A percentile compares a stretch with the other conserved stretches of the same genome.
These are phyloP conservation scores for Calonectria montana DNA, from an alignment of 2,329 filamentous ascomycete species.

Conservation along the genomic window DNA sequence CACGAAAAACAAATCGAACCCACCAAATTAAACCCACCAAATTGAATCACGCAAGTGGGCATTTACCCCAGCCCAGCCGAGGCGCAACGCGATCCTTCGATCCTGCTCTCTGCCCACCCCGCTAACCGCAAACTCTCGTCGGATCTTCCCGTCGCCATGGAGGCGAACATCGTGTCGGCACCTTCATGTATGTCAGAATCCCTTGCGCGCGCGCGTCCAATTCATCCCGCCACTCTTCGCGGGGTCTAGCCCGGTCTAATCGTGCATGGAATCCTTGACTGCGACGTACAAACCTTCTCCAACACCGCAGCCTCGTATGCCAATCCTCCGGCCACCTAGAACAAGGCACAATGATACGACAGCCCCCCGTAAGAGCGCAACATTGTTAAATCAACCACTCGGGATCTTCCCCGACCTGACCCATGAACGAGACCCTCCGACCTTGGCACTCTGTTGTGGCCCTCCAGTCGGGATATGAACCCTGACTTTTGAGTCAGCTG, in stretches of 20 bases:
- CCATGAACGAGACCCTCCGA: not conserved
- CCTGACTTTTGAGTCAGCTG: not conserved
- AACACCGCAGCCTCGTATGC: constrained; percentile 5
- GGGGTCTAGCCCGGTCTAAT: not conserved
- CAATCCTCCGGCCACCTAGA: constrained; percentile 10
- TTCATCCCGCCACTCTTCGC: not conserved
- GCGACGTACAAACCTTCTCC: constrained; percentile 6
- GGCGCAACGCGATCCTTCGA: constrained; percentile 3
- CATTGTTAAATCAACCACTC: constrained; percentile 1
- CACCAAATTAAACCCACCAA: not conserved
- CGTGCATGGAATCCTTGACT: constrained; percentile 7
- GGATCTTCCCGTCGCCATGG: constrained; percentile 11
- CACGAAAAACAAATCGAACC: not conserved
- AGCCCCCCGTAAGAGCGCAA: not conserved
- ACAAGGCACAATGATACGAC: constrained; percentile 4
- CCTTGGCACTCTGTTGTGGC: not conserved
- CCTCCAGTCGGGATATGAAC: not conserved
- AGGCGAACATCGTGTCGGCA: constrained; percentile 1
- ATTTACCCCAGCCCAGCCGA: constrained; percentile 11
- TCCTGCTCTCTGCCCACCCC: constrained; percentile 12
- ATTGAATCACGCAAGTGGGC: not conserved
- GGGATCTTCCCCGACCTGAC: constrained; percentile 3
- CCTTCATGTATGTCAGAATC: constrained; percentile 14
- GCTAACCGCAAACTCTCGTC: constrained; percentile 16
- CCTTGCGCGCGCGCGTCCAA: constrained; percentile 9